phyloP scores from a whole-genome alignment of 768 basidiomycete genomes.

The Candolleomyces efflorescens region DNA sequence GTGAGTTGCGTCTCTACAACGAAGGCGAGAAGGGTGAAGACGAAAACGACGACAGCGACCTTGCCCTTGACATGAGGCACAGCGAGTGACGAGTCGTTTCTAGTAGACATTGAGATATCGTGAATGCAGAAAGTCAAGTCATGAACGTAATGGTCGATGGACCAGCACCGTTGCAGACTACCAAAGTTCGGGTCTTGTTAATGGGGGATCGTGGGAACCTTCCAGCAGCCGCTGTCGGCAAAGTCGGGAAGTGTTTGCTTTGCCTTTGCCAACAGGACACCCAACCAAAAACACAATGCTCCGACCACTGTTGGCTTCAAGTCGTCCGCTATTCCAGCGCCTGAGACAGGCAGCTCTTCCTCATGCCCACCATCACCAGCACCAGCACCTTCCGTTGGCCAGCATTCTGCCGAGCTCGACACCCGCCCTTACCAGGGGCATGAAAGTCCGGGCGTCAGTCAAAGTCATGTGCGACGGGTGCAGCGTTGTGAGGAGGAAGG shows the following conservation, averaged over 20 bases:
- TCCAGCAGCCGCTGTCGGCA: not conserved
- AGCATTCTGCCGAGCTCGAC: constrained; percentile 17
- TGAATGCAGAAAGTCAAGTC: not conserved
- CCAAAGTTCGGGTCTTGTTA: not conserved
- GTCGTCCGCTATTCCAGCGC: constrained; percentile 57
- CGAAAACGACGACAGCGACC: constrained; percentile 51
- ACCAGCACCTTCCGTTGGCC: constrained; percentile 18
- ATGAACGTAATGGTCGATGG: not conserved
- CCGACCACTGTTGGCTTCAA: constrained; percentile 59
- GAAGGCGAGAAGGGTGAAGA: constrained; percentile 61
- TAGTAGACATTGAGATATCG: constrained; percentile 21
- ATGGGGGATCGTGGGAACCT: not conserved
- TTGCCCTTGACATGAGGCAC: constrained; percentile 41
- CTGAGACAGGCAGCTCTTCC: constrained; percentile 32
- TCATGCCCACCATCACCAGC: constrained; percentile 23
- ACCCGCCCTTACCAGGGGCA: constrained; percentile 58
- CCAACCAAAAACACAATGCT: constrained; percentile 38
- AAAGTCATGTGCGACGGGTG: constrained; percentile 96
- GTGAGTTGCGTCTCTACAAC: constrained; percentile 74
- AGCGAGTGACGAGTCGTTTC: constrained; percentile 16
- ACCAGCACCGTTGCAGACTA: not conserved
- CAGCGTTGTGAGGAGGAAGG: constrained; percentile 82
- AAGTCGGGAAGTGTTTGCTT: not conserved
- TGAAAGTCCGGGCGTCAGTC: constrained; percentile 96
- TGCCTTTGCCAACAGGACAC: not conserved